Evolutionary conservation across 2,329 filamentous ascomycete genomes (phyloP).

Genomic region (Arthrobotrys sphaeroides): DNA sequence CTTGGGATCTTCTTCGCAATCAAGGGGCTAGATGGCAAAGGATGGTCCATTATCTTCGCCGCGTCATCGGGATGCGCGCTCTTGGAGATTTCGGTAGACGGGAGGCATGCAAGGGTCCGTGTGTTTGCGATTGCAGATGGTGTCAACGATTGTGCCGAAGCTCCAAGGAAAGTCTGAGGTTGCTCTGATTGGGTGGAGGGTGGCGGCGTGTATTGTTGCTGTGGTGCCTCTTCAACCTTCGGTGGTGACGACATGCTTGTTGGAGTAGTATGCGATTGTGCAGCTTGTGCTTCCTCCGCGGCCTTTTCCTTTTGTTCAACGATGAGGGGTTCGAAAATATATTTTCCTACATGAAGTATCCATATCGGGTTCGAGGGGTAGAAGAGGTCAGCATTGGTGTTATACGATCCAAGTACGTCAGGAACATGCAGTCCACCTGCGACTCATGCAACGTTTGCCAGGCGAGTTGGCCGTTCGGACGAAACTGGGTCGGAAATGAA

Average conservation of each 20-base stretch:
- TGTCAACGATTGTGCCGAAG: conserved; percentile 6
- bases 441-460: conserved; percentile 24
- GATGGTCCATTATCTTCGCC: conserved; percentile 53
- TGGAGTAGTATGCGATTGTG: background rate
- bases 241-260: conserved; percentile 8
- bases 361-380: too few relatives aligned
- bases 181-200: background rate
- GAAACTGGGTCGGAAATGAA: conserved; percentile 37
- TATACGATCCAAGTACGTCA: too few relatives aligned
- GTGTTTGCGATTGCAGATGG: conserved; percentile 50
- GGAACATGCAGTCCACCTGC: background rate
- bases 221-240: background rate
- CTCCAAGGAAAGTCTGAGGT: conserved; percentile 12
- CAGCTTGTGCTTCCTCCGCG: conserved; percentile 13
- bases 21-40: conserved; percentile 38
- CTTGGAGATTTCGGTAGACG: conserved; percentile 47
- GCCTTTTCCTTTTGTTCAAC: conserved; percentile 37
- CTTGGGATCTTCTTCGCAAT: conserved; percentile 53
- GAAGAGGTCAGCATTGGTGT: background rate
- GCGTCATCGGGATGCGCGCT: conserved; percentile 48
- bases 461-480: conserved; percentile 26
- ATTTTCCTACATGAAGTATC: conserved; percentile 35
- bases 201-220: conserved; percentile 18
- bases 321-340: conserved; percentile 40
- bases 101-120: conserved; percentile 38